Conservation (phyloP, 1,284 basidiomycete species). For the Cutaneotrichosporon cutaneum region DNA sequence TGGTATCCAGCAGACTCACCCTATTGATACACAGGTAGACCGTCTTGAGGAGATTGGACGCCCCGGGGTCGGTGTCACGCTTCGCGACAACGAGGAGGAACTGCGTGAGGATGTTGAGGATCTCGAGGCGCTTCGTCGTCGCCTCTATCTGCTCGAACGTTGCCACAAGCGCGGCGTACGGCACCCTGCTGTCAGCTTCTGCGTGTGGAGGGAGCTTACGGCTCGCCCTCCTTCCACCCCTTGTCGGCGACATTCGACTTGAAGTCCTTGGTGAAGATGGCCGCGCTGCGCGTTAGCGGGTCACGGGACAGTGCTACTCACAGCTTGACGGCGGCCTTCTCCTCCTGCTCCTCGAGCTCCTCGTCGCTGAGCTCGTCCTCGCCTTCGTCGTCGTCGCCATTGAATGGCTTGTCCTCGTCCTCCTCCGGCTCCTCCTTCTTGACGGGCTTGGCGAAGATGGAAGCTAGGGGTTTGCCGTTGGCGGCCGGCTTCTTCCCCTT, state of each 20-base stretch:
- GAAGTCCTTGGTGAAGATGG: conserved; percentile 52
- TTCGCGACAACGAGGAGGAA: conserved; percentile 88
- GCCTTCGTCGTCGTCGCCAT: conserved; percentile 54
- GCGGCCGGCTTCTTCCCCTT: not conserved
- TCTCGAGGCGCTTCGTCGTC: conserved; percentile 94
- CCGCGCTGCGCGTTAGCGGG: conserved; percentile 60
- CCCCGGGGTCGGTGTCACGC: conserved; percentile 51
- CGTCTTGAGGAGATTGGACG: conserved; percentile 74
- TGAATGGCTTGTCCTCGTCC: conserved; percentile 32
- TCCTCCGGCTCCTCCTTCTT: conserved; percentile 34
- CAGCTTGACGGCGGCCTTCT: conserved; percentile 64
- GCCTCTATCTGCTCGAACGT: conserved; percentile 88
- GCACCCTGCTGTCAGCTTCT: conserved; percentile 62
- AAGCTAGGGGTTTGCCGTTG: conserved; percentile 49
- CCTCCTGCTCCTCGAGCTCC: conserved; percentile 59
- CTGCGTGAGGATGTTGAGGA: conserved; percentile 80
- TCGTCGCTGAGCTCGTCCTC: conserved; percentile 52
- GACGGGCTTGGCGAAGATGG: conserved; percentile 50
- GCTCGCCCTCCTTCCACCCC: conserved; percentile 81
- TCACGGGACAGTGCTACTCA: conserved; percentile 43
- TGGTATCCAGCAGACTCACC: conserved; percentile 56
- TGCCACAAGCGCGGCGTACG: conserved; percentile 87
- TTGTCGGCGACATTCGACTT: conserved; percentile 70
- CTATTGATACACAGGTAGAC: conserved; percentile 98
- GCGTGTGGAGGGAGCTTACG: conserved; percentile 59